phyloP scores from a whole-genome alignment of 2,329 filamentous ascomycete genomes.

The Aspergillus piperis region DNA sequence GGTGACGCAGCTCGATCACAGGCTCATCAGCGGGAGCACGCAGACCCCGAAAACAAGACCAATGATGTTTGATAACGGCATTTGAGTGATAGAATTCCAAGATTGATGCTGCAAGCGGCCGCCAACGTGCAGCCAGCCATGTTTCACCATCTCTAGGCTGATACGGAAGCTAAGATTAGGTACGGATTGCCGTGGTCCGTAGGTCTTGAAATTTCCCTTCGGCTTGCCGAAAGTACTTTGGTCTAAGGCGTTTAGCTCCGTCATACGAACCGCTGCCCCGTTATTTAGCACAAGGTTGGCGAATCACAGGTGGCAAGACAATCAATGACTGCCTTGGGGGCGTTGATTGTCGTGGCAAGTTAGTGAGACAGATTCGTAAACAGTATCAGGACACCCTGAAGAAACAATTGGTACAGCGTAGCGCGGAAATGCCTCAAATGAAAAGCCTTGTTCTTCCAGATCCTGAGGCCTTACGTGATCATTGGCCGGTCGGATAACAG shows the following conservation, averaged over 20 bases:
- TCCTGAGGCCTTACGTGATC: neutral
- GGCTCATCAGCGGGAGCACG: neutral
- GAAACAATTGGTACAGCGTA: neutral
- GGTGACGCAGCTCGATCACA: neutral
- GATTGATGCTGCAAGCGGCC: neutral
- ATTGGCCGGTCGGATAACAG: neutral
- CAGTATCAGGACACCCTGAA: neutral
- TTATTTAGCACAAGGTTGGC: conserved; percentile 17
- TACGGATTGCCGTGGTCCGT: conserved; percentile 20
- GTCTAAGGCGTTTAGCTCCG: neutral
- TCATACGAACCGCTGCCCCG: conserved; percentile 17
- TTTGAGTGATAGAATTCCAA: neutral
- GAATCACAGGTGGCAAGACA: conserved; percentile 8
- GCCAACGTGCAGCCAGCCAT: conserved; percentile 2
- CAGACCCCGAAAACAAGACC: neutral
- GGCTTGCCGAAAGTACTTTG: conserved; percentile 21
- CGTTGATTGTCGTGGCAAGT: neutral
- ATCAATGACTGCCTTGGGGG: neutral
- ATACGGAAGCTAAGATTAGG: conserved; percentile 10
- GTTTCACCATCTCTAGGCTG: conserved; percentile 4
- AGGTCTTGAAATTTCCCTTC: conserved; percentile 9
- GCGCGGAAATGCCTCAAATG: neutral
- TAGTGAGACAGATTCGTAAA: neutral
- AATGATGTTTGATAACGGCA: neutral
- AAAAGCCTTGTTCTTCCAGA: neutral